Evolutionary conservation across 441 rosid genomes (phyloP), one percentile per base, ranked within the genome.

Genomic region (Macaranga tanarius): DNA sequence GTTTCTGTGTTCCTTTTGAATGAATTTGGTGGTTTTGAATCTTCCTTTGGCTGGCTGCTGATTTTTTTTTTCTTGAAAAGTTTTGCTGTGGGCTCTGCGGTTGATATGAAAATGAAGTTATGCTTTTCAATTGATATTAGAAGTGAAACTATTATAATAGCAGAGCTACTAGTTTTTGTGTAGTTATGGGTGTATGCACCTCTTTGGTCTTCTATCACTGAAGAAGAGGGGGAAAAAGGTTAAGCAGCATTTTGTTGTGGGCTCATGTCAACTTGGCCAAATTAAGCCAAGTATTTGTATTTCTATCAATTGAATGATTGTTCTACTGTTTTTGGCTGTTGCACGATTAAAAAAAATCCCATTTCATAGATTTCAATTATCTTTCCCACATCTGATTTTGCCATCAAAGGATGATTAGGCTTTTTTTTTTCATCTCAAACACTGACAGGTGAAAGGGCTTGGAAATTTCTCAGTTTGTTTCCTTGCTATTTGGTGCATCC

Each of bases 401-500:
- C 38, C 31, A 54, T 28, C 60, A 57, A 17, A 51, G 0, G 28
- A 15, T 48, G 57, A 11, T 31, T 52, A 9, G 16, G 54, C n/a
- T 69, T 56, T 57, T 17, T 1, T 2, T 3, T 26, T 28, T 65
- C 64, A 51, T 78, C 60, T 9, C n/a, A 48, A 65, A 70, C 23
- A 40, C 54, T 34, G 69, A 65, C 67, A 44, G 64, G 26, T 57
- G 62, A 60, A 75, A 56, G 44, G 25, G 68, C 40, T 28, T 69
- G 31, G 26, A 73, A 67, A 74, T 74, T 76, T 71, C 48, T 70
- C 22, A 5, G 1, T 50, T 31, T 69, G 48, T 58, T 57, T 67
- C 17, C 23, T 44, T 48, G 23, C 28, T 4, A 25, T 48, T 31
- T 42, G 42, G 26, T 56, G 52, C 51, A 47, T 67, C 38, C 64